Conservation (phyloP, 2,329 filamentous ascomycete species). For the Colletotrichum melonis region DNA sequence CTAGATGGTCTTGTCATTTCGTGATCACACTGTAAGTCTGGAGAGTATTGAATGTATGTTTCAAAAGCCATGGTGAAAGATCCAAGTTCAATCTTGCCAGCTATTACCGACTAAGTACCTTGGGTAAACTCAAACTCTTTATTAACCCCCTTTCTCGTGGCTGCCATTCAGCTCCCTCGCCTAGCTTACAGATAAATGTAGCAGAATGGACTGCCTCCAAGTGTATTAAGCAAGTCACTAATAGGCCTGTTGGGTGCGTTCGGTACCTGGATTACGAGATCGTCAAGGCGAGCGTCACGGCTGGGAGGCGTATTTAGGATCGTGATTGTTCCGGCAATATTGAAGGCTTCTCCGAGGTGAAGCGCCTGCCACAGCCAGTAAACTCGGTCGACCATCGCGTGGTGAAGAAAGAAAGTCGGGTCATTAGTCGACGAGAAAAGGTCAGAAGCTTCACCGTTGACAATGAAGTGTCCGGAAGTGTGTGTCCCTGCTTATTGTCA, state of each 20-base stretch:
- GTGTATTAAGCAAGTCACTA: conserved; percentile 45
- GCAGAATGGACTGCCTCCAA: conserved; percentile 47
- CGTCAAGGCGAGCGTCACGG: conserved; percentile 36
- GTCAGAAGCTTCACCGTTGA: conserved; percentile 42
- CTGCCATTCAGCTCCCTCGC: background rate
- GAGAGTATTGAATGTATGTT: too few relatives aligned
- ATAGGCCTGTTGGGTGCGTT: conserved; percentile 42
- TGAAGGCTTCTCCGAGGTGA: conserved; percentile 32
- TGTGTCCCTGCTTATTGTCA: background rate
- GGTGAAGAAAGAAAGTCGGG: conserved; percentile 41
- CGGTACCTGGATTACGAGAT: conserved; percentile 42
- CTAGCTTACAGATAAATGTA: conserved; percentile 42
- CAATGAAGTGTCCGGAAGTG: conserved; percentile 43
- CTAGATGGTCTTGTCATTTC: too few relatives aligned
- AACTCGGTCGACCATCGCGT: conserved; percentile 40
- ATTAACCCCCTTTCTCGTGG: background rate
- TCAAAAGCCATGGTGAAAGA: background rate
- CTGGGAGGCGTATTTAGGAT: conserved; percentile 37
- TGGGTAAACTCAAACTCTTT: background rate
- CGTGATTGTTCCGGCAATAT: conserved; percentile 38
- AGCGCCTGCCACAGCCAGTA: conserved; percentile 44
- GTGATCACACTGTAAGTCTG: too few relatives aligned
- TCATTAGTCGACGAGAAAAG: conserved; percentile 41
- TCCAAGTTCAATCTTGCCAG: background rate
- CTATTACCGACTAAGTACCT: background rate